Conservation (phyloP, 2,329 filamentous ascomycete genomes). For the Massarina eburnea region DNA sequence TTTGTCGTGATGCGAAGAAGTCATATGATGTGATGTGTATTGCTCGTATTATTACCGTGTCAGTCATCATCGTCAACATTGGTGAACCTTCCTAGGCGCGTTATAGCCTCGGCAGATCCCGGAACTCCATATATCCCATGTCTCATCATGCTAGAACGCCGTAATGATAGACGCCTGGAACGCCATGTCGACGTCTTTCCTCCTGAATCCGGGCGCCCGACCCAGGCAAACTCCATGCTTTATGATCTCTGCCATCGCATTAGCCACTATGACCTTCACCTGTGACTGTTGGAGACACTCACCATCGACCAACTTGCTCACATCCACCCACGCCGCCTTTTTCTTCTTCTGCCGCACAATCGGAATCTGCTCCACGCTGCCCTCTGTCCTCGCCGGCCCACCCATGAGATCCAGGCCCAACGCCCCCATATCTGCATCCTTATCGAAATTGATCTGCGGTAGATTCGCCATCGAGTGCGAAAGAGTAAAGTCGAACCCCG, state of each 20-base stretch:
- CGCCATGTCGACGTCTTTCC: constrained; percentile 47
- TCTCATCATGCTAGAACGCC: constrained; percentile 13
- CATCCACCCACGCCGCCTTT: constrained; percentile 47
- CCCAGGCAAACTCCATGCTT: constrained; percentile 46
- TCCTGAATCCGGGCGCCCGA: constrained; percentile 47
- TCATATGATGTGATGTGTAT: neutral
- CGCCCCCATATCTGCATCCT: constrained; percentile 15
- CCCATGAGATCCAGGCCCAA: constrained; percentile 25
- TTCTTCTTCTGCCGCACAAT: constrained; percentile 30
- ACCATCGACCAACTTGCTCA: constrained; percentile 48
- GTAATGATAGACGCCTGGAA: constrained; percentile 39
- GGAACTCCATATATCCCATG: neutral
- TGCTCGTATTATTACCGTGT: neutral
- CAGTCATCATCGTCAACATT: no score
- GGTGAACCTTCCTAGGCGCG: no score
- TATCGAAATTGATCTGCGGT: constrained; percentile 8
- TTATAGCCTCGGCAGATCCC: no score
- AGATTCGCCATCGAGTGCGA: constrained; percentile 2
- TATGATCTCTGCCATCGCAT: constrained; percentile 35
- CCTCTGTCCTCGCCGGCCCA: constrained; percentile 5
- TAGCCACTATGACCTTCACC: constrained; percentile 14
- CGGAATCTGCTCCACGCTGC: constrained; percentile 7
- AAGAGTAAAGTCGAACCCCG: constrained; percentile 23
- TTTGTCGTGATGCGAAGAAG: no score
- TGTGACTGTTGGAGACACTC: constrained; percentile 18